Evolutionary conservation across 2,329 filamentous ascomycete genomes (phyloP), one percentile per base, ranked within the genome.

Genomic region (Phyllosticta citriasiana): DNA sequence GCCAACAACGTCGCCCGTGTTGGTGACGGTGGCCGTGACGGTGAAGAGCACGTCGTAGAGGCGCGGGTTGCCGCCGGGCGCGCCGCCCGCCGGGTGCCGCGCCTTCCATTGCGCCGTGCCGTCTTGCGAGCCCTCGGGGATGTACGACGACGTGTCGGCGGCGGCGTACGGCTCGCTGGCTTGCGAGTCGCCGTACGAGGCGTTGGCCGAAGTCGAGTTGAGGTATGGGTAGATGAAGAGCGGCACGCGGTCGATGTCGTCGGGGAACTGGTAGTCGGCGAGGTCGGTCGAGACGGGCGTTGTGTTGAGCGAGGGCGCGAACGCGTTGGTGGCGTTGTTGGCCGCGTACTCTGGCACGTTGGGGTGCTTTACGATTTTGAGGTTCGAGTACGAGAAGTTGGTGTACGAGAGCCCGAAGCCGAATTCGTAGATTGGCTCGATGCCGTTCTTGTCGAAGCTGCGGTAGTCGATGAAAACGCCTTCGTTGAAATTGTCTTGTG

Each of bases 381-480:
- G 75, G 70, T 88, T 78, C n/a, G 86, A 84, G 77, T 91, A 91
- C 59, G 82, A 73, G 69, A 95, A 93, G 2, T 81, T 89, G 0
- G 89, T 91, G 79, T 94, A 95, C 3, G 84, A 88, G 12, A 95
- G 78, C 61, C 91, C 91, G 68, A 82, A 88, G 7, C 90, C 90
- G 67, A 94, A 95, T 69, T 92, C 89, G 73, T 86, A 94, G 64
- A 89, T 83, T 1, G 89, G 88, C 1, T 83, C 82, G 59, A 83
- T 80, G 66, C 83, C 78, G 61, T 80, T 72, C 68, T 80, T 79
- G 75, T 95, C 90, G 58, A 94, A 89, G 65, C 85, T 79, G 50
- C 88, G 83, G 76, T 91, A 91, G 74, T 94, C 90, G 69, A 95
- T 91, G 72, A 92, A 90, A 58, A 88, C 79, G 16, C 90, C 89